Percentiles rank a stretch among this genome's conserved stretches.
Evolutionary conservation across 1,139 yeast species (phyloP).

Genomic region (Debaryomyces psychrophilus): DNA sequence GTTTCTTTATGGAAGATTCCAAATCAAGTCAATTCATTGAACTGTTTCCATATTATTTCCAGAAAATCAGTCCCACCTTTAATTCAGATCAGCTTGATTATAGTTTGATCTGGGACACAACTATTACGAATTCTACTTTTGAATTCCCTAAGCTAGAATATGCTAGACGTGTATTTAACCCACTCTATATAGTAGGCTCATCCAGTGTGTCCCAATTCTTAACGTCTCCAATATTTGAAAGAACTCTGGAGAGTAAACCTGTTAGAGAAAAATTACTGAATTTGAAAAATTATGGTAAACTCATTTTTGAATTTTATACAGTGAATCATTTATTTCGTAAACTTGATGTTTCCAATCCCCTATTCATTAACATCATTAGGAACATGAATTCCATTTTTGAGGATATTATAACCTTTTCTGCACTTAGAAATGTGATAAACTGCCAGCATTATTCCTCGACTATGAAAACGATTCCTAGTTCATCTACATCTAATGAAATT

Average conservation of each 20-base stretch:
- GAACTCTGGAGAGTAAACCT: background rate
- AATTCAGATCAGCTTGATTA: conserved; percentile 3
- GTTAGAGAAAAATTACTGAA: conserved; percentile 5
- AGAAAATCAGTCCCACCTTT: conserved; percentile 2
- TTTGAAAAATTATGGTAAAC: conserved; percentile 12
- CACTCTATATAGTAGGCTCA: background rate
- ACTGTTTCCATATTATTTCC: conserved; percentile 5
- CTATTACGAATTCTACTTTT: conserved; percentile 4
- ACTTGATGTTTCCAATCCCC: conserved; percentile 1
- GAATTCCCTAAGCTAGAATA: conserved; percentile 10
- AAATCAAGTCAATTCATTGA: conserved; percentile 1
- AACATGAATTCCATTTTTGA: conserved; percentile 1
- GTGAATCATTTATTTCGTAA: conserved; percentile 3
- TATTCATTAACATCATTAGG: conserved; percentile 2
- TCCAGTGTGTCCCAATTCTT: background rate
- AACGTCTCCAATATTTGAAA: background rate
- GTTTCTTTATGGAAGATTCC: conserved; percentile 5
- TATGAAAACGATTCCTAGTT: background rate
- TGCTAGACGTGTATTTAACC: conserved; percentile 6
- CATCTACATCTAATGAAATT: background rate
- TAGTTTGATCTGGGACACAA: conserved; percentile 6
- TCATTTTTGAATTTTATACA: conserved; percentile 12
- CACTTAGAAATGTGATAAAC: background rate
- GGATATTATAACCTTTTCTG: conserved; percentile 9
- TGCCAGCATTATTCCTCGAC: background rate